phyloP scores from a whole-genome alignment of 2,329 filamentous ascomycete genomes.

The Cladosporium sp. region DNA sequence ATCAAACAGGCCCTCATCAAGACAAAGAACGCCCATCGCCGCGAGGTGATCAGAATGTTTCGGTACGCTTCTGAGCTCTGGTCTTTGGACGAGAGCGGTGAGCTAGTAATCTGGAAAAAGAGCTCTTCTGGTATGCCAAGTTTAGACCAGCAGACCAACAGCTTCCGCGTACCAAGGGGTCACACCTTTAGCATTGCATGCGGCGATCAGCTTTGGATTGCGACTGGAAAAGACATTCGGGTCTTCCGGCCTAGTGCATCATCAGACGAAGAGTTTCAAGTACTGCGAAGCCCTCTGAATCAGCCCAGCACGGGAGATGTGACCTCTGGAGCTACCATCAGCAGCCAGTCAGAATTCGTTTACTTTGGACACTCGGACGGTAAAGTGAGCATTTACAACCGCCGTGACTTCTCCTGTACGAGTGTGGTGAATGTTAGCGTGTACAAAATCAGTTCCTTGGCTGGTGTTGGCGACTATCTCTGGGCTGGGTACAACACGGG shows the following conservation, averaged over 20 bases:
- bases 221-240: slow-evolving; percentile 78
- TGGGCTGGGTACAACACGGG: slow-evolving; percentile 96
- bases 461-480: slow-evolving; percentile 72
- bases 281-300: slow-evolving; percentile 64
- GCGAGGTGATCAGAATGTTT: slow-evolving; percentile 78
- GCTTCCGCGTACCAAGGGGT: slow-evolving; percentile 71
- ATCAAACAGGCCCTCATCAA: slow-evolving; percentile 64
- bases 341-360: slow-evolving; percentile 69
- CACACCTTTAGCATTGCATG: slow-evolving; percentile 86
- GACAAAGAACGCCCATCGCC: slow-evolving; percentile 69
- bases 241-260: slow-evolving; percentile 71
- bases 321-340: slow-evolving; percentile 73
- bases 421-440: slow-evolving; percentile 78
- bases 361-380: slow-evolving; percentile 92
- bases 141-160: slow-evolving; percentile 67
- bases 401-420: slow-evolving; percentile 69
- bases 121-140: slow-evolving; percentile 68
- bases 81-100: slow-evolving; percentile 87
- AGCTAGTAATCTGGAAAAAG: slow-evolving; percentile 80
- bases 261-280: slow-evolving; percentile 66
- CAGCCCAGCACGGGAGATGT: slow-evolving; percentile 77
- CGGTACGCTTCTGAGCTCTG: slow-evolving; percentile 85
- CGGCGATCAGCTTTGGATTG: slow-evolving; percentile 82
- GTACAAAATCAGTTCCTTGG: slow-evolving; percentile 89
- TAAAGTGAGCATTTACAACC: slow-evolving; percentile 89